A percentile compares a stretch with the other conserved stretches of the same genome.
Evolutionary conservation across 352 stramenopile genomes (phyloP).

Genomic region (Phytophthora podocarpi): DNA sequence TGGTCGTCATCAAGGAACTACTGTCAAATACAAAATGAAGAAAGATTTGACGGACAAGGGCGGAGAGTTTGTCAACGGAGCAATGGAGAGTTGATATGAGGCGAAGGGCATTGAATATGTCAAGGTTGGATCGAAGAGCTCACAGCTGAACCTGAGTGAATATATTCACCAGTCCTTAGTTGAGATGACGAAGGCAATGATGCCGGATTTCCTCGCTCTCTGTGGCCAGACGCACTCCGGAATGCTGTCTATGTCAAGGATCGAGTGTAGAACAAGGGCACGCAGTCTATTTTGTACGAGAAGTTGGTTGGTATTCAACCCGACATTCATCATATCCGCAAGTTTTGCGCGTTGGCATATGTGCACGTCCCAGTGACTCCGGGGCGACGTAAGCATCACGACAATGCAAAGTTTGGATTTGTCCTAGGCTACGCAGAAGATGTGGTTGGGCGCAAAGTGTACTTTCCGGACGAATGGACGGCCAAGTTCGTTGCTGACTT

Average conservation of each 20-base stretch:
- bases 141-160: conserved; percentile 9
- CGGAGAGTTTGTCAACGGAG: conserved; percentile 5
- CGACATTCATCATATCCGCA: conserved; percentile 12
- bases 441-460: conserved; percentile 11
- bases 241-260: conserved; percentile 21
- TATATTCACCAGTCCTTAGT: conserved; percentile 12
- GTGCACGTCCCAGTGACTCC: background rate
- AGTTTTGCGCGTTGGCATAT: conserved; percentile 6
- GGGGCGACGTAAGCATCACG: too few species aligned
- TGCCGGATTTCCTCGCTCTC: conserved; percentile 7
- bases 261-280: conserved; percentile 6
- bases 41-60: conserved; percentile 24
- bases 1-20: too few species aligned
- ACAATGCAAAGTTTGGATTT: conserved; percentile 12
- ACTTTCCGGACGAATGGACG: conserved; percentile 8
- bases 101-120: background rate
- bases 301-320: conserved; percentile 5
- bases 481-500: conserved; percentile 1
- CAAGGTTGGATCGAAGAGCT: background rate
- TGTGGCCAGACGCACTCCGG: conserved; percentile 8
- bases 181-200: conserved; percentile 16
- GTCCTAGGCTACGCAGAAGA: conserved; percentile 11
- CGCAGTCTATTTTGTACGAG: conserved; percentile 1
- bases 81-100: conserved; percentile 4
- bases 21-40: too few species aligned